Percentiles rank a stretch among this genome's conserved stretches.
phyloP scores from a whole-genome alignment of 768 basidiomycete species.

The Crassisporium funariophilum region DNA sequence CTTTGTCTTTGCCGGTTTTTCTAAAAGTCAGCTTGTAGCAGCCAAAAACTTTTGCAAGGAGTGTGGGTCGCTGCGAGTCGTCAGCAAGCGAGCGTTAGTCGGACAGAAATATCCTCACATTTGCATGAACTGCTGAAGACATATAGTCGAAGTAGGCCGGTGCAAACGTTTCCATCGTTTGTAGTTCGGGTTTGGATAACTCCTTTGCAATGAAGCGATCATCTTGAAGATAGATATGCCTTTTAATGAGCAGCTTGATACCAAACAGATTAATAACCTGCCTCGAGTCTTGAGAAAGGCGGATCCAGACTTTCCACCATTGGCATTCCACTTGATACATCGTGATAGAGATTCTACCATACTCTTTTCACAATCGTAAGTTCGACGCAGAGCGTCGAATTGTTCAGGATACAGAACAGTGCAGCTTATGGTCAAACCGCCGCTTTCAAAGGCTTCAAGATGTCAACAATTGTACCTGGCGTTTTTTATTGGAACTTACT shows the following conservation, averaged over 20 bases:
- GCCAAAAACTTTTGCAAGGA: constrained; percentile 95
- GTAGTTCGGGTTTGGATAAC: constrained; percentile 85
- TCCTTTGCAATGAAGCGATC: constrained; percentile 99
- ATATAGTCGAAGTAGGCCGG: constrained; percentile 98
- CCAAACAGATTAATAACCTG: constrained; percentile 31
- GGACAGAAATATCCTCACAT: constrained; percentile 53
- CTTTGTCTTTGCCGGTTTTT: constrained; percentile 73
- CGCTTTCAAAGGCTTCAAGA: constrained; percentile 80
- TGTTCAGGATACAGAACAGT: constrained; percentile 96
- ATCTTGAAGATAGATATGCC: constrained; percentile 49
- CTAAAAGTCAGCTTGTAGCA: constrained; percentile 93
- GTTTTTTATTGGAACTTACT: constrained; percentile 47
- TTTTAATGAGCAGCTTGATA: neutral
- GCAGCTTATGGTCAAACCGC: constrained; percentile 88
- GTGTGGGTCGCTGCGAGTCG: constrained; percentile 75
- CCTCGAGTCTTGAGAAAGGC: constrained; percentile 96
- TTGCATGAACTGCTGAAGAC: constrained; percentile 86
- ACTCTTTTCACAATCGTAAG: constrained; percentile 92
- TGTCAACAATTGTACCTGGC: neutral
- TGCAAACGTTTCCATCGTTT: constrained; percentile 95
- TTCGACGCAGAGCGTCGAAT: constrained; percentile 90
- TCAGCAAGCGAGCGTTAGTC: constrained; percentile 7
- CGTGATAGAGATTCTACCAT: constrained; percentile 92
- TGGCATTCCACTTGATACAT: constrained; percentile 95
- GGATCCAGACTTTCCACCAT: constrained; percentile 95